Conservation (phyloP, 768 basidiomycete genomes). For the Pulveroboletus frians region DNA sequence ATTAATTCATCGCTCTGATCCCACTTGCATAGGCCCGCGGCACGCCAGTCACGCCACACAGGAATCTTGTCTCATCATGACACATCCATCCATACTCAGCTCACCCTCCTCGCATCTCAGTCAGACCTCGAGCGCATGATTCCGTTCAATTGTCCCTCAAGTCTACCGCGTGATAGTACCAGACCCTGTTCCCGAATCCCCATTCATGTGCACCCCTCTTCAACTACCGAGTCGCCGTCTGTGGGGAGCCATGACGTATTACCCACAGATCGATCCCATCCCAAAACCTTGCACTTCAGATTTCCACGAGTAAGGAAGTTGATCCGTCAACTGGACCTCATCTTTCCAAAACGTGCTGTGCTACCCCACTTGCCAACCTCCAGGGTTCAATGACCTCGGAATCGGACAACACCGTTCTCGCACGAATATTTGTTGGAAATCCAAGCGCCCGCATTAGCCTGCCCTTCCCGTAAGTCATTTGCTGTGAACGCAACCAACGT, state of each 20-base stretch:
- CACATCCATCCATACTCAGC: slow-evolving; percentile 1
- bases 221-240: slow-evolving; percentile 15
- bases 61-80: slow-evolving; percentile 18
- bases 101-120: slow-evolving; percentile 4
- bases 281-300: slow-evolving; percentile 10
- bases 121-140: slow-evolving; percentile 8
- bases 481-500: slow-evolving; percentile 9
- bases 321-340: slow-evolving; percentile 9
- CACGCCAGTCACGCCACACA: slow-evolving; percentile 14
- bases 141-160: slow-evolving; percentile 13
- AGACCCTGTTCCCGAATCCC: slow-evolving; percentile 16
- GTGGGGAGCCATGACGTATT: slow-evolving; percentile 24
- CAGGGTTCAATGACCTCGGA: slow-evolving; percentile 13
- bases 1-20: slow-evolving; percentile 13
- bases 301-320: slow-evolving; percentile 3
- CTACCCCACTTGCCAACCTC: slow-evolving; percentile 7
- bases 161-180: slow-evolving; percentile 18
- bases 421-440: slow-evolving; percentile 12
- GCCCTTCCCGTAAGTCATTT: slow-evolving; percentile 15
- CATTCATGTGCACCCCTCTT: slow-evolving; percentile 1
- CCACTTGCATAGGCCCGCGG: slow-evolving; percentile 14
- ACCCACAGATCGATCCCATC: slow-evolving; percentile 4
- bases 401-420: slow-evolving; percentile 15
- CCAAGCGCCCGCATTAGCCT: slow-evolving; percentile 14
- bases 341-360: slow-evolving; percentile 7